Evolutionary conservation across 345 rosid genomes (phyloP).

Genomic region (Brassica carinata): DNA sequence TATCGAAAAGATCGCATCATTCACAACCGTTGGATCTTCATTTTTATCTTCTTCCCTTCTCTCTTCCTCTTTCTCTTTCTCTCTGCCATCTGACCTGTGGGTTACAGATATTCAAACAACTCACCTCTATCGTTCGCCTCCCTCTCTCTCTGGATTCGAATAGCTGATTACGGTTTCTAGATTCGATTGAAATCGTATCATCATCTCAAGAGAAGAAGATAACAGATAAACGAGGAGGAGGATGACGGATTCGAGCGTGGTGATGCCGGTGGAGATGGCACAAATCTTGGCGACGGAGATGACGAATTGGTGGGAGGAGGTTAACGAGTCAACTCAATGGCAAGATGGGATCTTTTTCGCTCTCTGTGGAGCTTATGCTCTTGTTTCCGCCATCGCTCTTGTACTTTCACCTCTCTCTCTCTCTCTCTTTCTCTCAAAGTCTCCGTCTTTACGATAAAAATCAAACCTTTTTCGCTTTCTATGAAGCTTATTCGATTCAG

Average conservation of each 20-base stretch:
- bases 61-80: not conserved
- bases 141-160: slow-evolving; percentile 10
- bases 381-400: slow-evolving; percentile 84
- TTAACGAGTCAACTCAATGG: slow-evolving; percentile 84
- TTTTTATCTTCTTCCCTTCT: slow-evolving; percentile 1
- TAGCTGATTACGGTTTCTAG: slow-evolving; percentile 22
- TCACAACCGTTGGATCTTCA: slow-evolving; percentile 32
- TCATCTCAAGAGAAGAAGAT: not conserved
- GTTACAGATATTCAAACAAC: slow-evolving; percentile 32
- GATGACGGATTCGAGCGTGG: slow-evolving; percentile 18
- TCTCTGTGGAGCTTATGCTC: slow-evolving; percentile 90
- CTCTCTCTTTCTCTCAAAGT: not conserved
- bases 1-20: slow-evolving; percentile 19
- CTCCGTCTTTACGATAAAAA: not conserved
- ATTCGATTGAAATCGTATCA: not conserved
- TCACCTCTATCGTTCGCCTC: slow-evolving; percentile 16
- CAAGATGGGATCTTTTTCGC: slow-evolving; percentile 90
- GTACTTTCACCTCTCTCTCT: slow-evolving; percentile 34
- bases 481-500: no score
- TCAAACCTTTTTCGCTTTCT: not conserved
- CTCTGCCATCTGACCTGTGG: slow-evolving; percentile 29
- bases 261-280: slow-evolving; percentile 31
- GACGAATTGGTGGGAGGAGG: slow-evolving; percentile 79
- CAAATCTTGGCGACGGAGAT: slow-evolving; percentile 26
- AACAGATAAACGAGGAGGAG: not conserved